Evolutionary conservation across 495 filamentous ascomycete genomes (phyloP).

Genomic region (Aspergillus avenaceus): DNA sequence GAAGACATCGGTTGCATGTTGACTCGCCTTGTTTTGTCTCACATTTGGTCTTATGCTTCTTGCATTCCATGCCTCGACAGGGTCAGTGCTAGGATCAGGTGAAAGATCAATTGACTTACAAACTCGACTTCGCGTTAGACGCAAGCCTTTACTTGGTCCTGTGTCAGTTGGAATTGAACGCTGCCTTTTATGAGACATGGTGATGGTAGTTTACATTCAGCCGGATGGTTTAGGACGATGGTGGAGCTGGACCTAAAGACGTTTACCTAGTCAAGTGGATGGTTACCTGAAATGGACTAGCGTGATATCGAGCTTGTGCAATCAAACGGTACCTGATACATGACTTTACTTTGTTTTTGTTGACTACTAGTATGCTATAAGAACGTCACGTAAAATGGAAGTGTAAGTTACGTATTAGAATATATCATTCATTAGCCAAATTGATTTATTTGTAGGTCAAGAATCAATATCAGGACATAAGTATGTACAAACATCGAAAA

Average conservation of each 20-base stretch:
- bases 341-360: too few relatives aligned
- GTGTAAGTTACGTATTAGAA: too few relatives aligned
- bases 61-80: constrained; percentile 5
- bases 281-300: not conserved
- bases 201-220: not conserved
- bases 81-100: not conserved
- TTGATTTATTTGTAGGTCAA: too few relatives aligned
- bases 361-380: too few relatives aligned
- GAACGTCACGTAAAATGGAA: too few relatives aligned
- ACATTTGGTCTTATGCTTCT: constrained; percentile 11
- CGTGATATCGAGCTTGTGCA: not conserved
- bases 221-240: not conserved
- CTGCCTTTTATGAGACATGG: not conserved
- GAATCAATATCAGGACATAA: too few relatives aligned
- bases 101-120: not conserved
- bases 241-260: too few relatives aligned
- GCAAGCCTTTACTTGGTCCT: not conserved
- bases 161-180: not conserved
- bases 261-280: not conserved
- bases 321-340: too few relatives aligned
- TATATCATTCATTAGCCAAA: too few relatives aligned
- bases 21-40: not conserved
- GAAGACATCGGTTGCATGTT: constrained; percentile 2
- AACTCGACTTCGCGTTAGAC: not conserved
- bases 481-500: too few relatives aligned